phyloP scores from a whole-genome alignment of 805 yeast species.

The Torulaspora maleeae region DNA sequence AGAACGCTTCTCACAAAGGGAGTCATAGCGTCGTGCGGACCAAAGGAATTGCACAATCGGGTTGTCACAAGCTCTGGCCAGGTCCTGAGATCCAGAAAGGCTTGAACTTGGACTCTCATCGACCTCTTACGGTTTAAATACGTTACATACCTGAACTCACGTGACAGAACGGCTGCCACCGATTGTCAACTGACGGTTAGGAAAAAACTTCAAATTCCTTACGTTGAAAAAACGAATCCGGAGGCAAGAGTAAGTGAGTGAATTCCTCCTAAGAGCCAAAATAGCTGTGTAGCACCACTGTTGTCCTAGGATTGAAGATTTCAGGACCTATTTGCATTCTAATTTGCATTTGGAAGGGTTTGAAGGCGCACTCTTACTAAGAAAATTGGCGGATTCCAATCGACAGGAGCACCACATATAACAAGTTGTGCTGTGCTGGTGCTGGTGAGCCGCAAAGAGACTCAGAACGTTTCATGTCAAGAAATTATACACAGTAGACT shows the following conservation, averaged over 20 bases:
- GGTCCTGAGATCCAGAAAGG: slow-evolving; percentile 22
- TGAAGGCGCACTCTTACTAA: not conserved
- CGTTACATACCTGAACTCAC: not conserved
- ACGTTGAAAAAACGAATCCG: no score
- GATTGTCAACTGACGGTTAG: not conserved
- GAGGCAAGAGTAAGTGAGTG: not conserved
- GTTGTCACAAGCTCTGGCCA: slow-evolving; percentile 26
- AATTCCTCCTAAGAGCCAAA: no score
- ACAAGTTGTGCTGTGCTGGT: not conserved
- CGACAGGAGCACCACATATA: not conserved
- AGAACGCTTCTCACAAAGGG: slow-evolving; percentile 79
- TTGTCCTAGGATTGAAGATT: no score
- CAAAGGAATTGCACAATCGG: slow-evolving; percentile 24
- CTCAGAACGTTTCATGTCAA: not conserved
- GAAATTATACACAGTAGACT: not conserved
- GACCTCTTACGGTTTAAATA: not conserved
- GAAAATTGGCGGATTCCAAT: not conserved
- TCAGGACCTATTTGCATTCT: not conserved
- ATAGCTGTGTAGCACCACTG: no score
- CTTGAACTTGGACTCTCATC: not conserved
- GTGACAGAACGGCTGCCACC: not conserved
- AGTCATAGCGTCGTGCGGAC: slow-evolving; percentile 71
- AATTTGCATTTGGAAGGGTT: not conserved
- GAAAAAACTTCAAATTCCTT: not conserved
- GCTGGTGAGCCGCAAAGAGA: not conserved